A percentile compares a stretch with the other conserved stretches of the same genome.
phyloP scores from a whole-genome alignment of 352 stramenopile genomes.

The Pythium insidiosum region DNA sequence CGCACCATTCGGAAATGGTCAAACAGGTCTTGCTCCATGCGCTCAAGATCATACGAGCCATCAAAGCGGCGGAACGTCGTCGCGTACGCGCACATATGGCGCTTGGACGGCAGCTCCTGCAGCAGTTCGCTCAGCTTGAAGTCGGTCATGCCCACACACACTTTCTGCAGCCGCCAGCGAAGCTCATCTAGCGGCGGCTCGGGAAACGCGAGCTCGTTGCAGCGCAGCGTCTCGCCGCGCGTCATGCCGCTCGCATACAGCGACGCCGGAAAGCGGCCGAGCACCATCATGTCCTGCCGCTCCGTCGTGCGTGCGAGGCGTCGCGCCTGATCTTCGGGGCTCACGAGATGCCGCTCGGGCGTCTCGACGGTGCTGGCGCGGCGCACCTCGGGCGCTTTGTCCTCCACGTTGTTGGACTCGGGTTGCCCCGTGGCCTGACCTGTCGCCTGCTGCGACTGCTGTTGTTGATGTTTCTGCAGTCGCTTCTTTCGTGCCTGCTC shows the following conservation, averaged over 20 bases:
- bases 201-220: constrained; percentile 42
- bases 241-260: constrained; percentile 63
- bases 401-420: constrained; percentile 1
- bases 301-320: constrained; percentile 18
- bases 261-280: constrained; percentile 49
- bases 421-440: neutral
- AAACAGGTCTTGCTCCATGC: constrained; percentile 50
- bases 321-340: constrained; percentile 23
- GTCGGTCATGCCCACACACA: constrained; percentile 76
- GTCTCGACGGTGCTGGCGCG: neutral
- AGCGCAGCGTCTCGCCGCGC: constrained; percentile 35
- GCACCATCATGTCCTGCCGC: constrained; percentile 53
- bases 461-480: constrained; percentile 3
- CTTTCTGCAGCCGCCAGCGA: constrained; percentile 32
- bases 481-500: constrained; percentile 36
- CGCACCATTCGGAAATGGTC: constrained; percentile 79
- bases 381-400: neutral
- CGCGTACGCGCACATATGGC: constrained; percentile 81
- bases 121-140: constrained; percentile 86
- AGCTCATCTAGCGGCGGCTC: constrained; percentile 43
- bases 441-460: constrained; percentile 4
- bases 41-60: constrained; percentile 37
- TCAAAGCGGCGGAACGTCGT: constrained; percentile 38
- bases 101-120: constrained; percentile 88
- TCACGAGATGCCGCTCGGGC: constrained; percentile 44